Percentiles rank a stretch among this genome's conserved stretches.
These are phyloP conservation scores for Penicillium nordicum DNA, from an alignment of 2,329 filamentous ascomycete genomes.

Conservation along the genomic window DNA sequence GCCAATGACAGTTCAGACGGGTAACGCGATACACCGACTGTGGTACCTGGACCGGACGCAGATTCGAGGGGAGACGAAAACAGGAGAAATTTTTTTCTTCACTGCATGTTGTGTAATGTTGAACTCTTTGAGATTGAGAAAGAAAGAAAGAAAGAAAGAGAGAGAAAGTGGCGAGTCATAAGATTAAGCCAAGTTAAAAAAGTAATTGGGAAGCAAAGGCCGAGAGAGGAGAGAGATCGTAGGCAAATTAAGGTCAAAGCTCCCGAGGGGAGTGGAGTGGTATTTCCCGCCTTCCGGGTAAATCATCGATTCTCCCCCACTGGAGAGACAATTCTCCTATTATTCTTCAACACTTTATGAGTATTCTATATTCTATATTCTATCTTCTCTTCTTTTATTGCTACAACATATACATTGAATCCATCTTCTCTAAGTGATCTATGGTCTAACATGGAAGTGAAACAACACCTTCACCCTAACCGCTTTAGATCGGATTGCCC, in stretches of 20 bases:
- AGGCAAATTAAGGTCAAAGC: not conserved
- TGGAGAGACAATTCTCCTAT: not conserved
- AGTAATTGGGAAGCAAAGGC: not conserved
- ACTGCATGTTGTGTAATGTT: slow-evolving; percentile 8
- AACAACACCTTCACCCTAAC: not conserved
- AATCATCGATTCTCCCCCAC: not conserved
- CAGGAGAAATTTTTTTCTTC: slow-evolving; percentile 6
- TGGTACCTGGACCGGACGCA: slow-evolving; percentile 22
- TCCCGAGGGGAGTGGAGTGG: slow-evolving; percentile 1
- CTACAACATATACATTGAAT: not conserved
- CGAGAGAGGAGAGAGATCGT: not conserved
- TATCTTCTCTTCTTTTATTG: not conserved
- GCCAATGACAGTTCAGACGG: slow-evolving; percentile 16
- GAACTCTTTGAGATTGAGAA: not conserved
- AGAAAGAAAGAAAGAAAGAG: not conserved
- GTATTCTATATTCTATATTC: not conserved
- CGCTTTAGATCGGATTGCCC: not conserved
- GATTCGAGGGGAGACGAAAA: slow-evolving; percentile 22
- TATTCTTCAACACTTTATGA: not conserved
- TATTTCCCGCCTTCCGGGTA: not conserved
- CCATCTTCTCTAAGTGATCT: not conserved
- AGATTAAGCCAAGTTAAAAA: not conserved
- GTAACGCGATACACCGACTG: slow-evolving; percentile 12
- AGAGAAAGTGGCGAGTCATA: not conserved
- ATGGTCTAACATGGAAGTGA: not conserved